phyloP scores from a whole-genome alignment of 2,329 filamentous ascomycete genomes.

The Colletotrichum sp. region DNA sequence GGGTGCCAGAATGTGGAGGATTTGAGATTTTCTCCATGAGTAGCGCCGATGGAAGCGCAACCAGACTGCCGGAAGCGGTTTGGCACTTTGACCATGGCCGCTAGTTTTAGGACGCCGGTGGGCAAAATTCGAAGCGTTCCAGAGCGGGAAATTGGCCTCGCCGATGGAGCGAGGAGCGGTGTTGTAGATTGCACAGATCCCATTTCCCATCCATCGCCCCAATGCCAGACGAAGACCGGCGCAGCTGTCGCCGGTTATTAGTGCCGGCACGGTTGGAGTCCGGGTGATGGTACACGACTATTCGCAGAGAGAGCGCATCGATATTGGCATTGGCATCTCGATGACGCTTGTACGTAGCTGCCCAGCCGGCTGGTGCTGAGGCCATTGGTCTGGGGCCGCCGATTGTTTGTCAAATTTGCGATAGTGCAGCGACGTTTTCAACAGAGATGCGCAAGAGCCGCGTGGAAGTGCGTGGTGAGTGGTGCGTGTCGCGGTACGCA shows the following conservation, averaged over 20 bases:
- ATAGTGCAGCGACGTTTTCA: constrained; percentile 4
- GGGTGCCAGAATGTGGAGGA: constrained; percentile 4
- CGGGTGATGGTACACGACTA: background rate
- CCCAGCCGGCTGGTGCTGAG: constrained; percentile 4
- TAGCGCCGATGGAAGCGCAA: constrained; percentile 15
- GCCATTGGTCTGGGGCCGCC: background rate
- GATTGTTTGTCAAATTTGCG: background rate
- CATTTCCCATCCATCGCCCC: background rate
- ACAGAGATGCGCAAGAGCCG: background rate
- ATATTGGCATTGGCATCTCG: background rate
- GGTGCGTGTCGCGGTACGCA: background rate
- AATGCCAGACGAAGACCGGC: background rate
- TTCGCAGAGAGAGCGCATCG: background rate
- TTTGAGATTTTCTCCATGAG: constrained; percentile 11
- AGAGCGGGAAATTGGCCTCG: constrained; percentile 7
- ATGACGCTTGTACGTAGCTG: constrained; percentile 7
- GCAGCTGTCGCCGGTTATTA: background rate
- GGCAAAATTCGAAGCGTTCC: constrained; percentile 1
- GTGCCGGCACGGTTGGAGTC: background rate
- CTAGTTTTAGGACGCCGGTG: background rate
- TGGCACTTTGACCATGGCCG: background rate
- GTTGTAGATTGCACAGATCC: background rate
- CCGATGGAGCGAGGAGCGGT: background rate
- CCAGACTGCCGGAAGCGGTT: background rate
- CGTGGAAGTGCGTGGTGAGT: background rate